phyloP scores from a whole-genome alignment of 2,329 filamentous ascomycete species.

The Ascochyta lentis region DNA sequence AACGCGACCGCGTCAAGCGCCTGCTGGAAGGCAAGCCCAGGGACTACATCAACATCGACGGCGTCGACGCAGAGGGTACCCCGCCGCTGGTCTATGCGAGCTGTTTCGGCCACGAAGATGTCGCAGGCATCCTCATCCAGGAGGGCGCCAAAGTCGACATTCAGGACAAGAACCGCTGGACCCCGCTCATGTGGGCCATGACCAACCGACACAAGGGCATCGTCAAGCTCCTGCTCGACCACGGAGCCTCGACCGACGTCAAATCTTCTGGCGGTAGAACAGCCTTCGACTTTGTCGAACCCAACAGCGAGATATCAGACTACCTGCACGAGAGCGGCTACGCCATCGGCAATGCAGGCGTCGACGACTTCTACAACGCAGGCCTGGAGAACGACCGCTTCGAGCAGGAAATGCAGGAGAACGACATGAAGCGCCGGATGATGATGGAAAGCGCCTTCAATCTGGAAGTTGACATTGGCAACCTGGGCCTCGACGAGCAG shows the following conservation, averaged over 20 bases:
- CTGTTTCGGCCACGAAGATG: conserved; percentile 94
- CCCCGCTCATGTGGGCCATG: conserved; percentile 99
- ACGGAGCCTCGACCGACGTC: conserved; percentile 92
- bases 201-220: conserved; percentile 97
- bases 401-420: conserved; percentile 96
- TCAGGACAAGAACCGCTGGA: conserved; percentile 97
- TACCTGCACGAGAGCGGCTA: conserved; percentile 96
- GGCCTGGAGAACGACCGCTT: conserved; percentile 93
- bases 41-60: conserved; percentile 81
- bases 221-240: conserved; percentile 88
- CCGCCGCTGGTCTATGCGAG: conserved; percentile 97
- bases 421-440: conserved; percentile 93
- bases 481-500: conserved; percentile 93
- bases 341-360: conserved; percentile 78
- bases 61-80: conserved; percentile 90
- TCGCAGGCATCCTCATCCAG: conserved; percentile 82
- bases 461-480: conserved; percentile 93
- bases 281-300: conserved; percentile 93
- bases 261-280: conserved; percentile 94
- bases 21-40: conserved; percentile 78
- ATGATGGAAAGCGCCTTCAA: conserved; percentile 99
- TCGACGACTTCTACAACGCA: conserved; percentile 93
- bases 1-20: conserved; percentile 78
- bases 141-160: conserved; percentile 89
- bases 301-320: conserved; percentile 94